Evolutionary conservation across 73 alveolate species (phyloP).

Genomic region (Effrenium voratum): DNA sequence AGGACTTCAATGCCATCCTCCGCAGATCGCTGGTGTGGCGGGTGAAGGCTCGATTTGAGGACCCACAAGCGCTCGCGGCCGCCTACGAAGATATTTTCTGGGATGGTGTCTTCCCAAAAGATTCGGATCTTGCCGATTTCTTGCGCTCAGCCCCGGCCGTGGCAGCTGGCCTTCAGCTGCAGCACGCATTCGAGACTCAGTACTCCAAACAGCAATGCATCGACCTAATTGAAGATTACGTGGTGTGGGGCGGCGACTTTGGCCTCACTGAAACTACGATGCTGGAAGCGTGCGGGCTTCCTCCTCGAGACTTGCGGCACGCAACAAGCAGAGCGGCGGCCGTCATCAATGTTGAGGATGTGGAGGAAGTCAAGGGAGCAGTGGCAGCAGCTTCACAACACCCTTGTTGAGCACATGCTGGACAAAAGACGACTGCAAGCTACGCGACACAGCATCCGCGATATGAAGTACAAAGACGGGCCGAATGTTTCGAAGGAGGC

Average conservation of each 20-base stretch:
- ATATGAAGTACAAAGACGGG: too few relatives aligned
- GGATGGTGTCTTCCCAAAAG: conserved; percentile 53
- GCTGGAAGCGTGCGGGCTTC: conserved; percentile 74
- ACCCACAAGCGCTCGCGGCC: neutral
- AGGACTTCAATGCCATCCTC: too few relatives aligned
- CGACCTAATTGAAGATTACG: conserved; percentile 26
- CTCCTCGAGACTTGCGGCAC: conserved; percentile 28
- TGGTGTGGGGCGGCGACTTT: conserved; percentile 39
- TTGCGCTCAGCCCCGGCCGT: neutral
- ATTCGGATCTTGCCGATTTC: neutral
- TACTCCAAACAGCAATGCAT: neutral
- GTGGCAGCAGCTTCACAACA: too few relatives aligned
- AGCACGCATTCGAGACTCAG: neutral
- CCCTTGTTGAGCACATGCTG: too few relatives aligned
- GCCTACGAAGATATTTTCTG: conserved; percentile 25
- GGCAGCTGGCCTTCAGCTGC: conserved; percentile 34
- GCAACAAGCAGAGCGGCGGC: neutral
- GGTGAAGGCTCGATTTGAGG: too few relatives aligned
- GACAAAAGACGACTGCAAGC: too few relatives aligned
- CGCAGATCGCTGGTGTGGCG: too few relatives aligned
- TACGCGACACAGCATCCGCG: too few relatives aligned
- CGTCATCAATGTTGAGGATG: conserved; percentile 26
- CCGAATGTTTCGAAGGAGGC: too few relatives aligned
- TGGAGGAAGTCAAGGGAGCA: too few relatives aligned
- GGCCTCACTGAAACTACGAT: conserved; percentile 41